Percentiles rank a stretch among this genome's conserved stretches.
Conservation (phyloP, 2,329 filamentous ascomycete genomes). For the Aspergillus ochraceus region DNA sequence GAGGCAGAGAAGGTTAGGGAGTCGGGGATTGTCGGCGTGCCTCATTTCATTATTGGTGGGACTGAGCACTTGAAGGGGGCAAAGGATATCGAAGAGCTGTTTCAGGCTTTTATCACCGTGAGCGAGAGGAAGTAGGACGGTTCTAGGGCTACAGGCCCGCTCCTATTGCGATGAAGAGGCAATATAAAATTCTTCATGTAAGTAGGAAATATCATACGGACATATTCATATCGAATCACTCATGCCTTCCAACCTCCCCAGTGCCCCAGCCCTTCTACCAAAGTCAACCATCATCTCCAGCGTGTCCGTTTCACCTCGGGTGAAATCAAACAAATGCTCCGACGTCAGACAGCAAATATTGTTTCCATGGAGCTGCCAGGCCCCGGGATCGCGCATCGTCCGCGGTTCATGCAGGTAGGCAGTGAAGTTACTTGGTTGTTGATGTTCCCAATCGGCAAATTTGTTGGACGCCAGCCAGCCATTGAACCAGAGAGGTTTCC, state of each 20-base stretch:
- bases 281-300: slow-evolving; percentile 4
- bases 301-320: not conserved
- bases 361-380: slow-evolving; percentile 11
- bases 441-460: slow-evolving; percentile 37
- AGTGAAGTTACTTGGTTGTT: slow-evolving; percentile 38
- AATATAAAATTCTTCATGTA: too few species aligned
- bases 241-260: not conserved
- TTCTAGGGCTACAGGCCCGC: not conserved
- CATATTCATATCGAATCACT: not conserved
- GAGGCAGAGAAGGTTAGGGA: slow-evolving; percentile 29
- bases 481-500: slow-evolving; percentile 50
- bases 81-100: not conserved
- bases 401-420: slow-evolving; percentile 11
- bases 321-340: slow-evolving; percentile 2
- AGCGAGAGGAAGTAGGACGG: not conserved
- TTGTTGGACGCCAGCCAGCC: slow-evolving; percentile 47
- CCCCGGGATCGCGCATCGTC: not conserved
- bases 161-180: too few species aligned
- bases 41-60: not conserved
- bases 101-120: not conserved
- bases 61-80: not conserved
- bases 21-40: slow-evolving; percentile 13
- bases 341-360: slow-evolving; percentile 15
- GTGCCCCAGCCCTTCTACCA: slow-evolving; percentile 1
- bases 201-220: not conserved